Evolutionary conservation across 768 basidiomycete genomes (phyloP), one percentile per base, ranked within the genome.

Genomic region (Lentinus brumalis): DNA sequence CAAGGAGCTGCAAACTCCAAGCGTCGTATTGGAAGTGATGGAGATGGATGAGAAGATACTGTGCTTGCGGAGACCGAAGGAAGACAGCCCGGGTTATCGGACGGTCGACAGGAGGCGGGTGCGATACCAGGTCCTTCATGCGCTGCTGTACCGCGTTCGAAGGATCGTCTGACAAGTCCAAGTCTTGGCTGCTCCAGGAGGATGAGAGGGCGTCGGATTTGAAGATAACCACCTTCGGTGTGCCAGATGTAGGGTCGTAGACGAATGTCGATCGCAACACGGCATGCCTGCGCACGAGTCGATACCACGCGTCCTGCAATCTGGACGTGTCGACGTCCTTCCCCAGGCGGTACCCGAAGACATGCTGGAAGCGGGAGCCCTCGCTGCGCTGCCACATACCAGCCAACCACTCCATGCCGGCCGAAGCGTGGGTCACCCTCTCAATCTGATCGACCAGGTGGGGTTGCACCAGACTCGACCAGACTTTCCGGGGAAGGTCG

Each of bases 11-110:
- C 32, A 82, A 68, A 65, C 79, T 80, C 78, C 78, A 77, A 7
- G 79, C 81, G 52, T 82, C 81, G 63, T 81, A 82, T 67, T 81
- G 81, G 69, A 80, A 79, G 66, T 82, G 81, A 57, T 82, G 79
- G 35, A 82, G 69, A n/a, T 70, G 68, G n/a, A 75, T 53, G 9
- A 76, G 50, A 5, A 75, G 57, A 47, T 69, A 74, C n/a, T 52
- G 59, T 9, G 44, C 47, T 30, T 45, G 49, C 0, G 53, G 50
- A 9, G 57, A 64, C 30, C 50, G 59, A 29, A 74, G 29, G 30
- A 72, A 62, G 26, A 66, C 32, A 9, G 67, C 72, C 29, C 59
- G 66, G 2, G 69, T 59, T 46, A 73, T 67, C 16, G 71, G 67
- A 11, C 46, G 57, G 30, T 57, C 53, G 11, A 66, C 50, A 7